A percentile compares a stretch with the other conserved stretches of the same genome.
Evolutionary conservation across 2,329 filamentous ascomycete species (phyloP).

Genomic region (Zymoseptoria brevis): DNA sequence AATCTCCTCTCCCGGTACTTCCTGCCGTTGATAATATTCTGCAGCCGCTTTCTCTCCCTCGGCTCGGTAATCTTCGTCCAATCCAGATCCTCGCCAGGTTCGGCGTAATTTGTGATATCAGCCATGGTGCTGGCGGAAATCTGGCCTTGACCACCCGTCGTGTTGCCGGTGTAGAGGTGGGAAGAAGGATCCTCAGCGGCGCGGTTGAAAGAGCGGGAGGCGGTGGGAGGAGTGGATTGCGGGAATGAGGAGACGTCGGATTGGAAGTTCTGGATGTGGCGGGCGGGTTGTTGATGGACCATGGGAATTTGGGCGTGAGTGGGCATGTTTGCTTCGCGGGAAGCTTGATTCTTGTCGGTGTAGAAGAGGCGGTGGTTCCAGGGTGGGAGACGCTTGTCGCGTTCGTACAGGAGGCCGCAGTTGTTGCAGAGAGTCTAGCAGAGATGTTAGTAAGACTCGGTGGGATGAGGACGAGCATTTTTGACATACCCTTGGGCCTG

Average conservation of each 20-base stretch:
- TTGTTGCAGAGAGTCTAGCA: constrained; percentile 79
- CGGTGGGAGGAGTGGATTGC: constrained; percentile 13
- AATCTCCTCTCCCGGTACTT: constrained; percentile 32
- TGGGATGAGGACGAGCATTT: not conserved
- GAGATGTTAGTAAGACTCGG: constrained; percentile 1
- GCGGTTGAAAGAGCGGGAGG: constrained; percentile 7
- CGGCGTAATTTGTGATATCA: constrained; percentile 31
- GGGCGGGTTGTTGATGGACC: constrained; percentile 8
- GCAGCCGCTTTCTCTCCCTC: constrained; percentile 30
- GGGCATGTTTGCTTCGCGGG: constrained; percentile 21
- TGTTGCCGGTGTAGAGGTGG: constrained; percentile 29
- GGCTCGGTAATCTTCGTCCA: constrained; percentile 34
- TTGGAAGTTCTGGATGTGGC: constrained; percentile 22
- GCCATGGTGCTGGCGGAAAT: constrained; percentile 28
- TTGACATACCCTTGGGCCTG: constrained; percentile 65
- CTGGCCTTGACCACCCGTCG: constrained; percentile 27
- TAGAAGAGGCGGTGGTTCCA: constrained; percentile 65
- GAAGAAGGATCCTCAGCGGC: constrained; percentile 24
- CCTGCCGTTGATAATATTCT: constrained; percentile 35
- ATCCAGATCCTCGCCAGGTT: constrained; percentile 33
- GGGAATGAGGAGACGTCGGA: constrained; percentile 27
- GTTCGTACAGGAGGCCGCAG: constrained; percentile 82
- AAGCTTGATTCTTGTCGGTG: constrained; percentile 34
- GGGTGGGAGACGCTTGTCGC: constrained; percentile 72
- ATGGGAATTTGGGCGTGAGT: constrained; percentile 10